Conservation (phyloP, 2,329 filamentous ascomycete genomes). For the Fusarium annulatum region DNA sequence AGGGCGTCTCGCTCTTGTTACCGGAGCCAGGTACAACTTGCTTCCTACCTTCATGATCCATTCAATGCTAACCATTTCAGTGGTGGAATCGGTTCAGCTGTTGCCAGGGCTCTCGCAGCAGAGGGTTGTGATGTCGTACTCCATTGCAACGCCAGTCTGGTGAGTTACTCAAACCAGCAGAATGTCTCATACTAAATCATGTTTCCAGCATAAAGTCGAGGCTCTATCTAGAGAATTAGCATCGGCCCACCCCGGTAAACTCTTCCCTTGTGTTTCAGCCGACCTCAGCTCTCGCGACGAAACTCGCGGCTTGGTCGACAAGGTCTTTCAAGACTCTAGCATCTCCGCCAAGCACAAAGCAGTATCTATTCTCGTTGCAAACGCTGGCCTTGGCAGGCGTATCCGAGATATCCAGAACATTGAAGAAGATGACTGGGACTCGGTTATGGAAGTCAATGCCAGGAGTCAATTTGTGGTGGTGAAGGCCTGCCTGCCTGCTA, state of each 20-base stretch:
- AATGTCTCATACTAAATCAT: background rate
- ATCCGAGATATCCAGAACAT: conserved; percentile 50
- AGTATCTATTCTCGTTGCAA: conserved; percentile 49
- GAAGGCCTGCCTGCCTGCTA: conserved; percentile 47
- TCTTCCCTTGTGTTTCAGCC: conserved; percentile 23
- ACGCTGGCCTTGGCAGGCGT: conserved; percentile 48
- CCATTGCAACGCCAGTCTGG: conserved; percentile 27
- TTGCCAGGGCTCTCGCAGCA: conserved; percentile 13
- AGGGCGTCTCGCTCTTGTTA: conserved; percentile 27
- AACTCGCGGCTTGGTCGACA: conserved; percentile 19
- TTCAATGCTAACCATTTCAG: background rate
- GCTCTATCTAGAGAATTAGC: conserved; percentile 3
- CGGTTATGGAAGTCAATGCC: conserved; percentile 50
- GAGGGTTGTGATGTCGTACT: conserved; percentile 33
- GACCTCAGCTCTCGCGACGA: conserved; percentile 21
- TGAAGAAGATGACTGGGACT: conserved; percentile 52
- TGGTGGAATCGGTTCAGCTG: conserved; percentile 28
- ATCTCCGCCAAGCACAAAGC: conserved; percentile 26
- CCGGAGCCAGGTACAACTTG: conserved; percentile 21
- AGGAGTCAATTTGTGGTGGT: conserved; percentile 51
- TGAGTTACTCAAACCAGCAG: fast-evolving
- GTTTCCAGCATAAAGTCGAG: conserved; percentile 18
- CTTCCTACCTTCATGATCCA: fast-evolving
- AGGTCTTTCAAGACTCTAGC: background rate
- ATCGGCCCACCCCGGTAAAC: background rate